Evolutionary conservation across 1,284 basidiomycete genomes (phyloP).

Genomic region (Ustilago loliicola): DNA sequence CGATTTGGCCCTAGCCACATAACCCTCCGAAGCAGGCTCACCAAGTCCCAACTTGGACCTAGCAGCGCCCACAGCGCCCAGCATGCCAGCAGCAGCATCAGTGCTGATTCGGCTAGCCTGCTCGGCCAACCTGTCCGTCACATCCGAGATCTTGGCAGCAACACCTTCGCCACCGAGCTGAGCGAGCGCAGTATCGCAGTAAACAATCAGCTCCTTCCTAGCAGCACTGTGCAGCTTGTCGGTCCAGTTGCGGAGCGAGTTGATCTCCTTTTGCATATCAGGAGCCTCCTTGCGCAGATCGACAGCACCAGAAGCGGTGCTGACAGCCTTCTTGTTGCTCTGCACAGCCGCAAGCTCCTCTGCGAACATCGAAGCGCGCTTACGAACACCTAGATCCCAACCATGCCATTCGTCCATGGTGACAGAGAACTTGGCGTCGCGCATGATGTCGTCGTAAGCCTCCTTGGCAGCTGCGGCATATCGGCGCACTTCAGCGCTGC

Average conservation of each 20-base stretch:
- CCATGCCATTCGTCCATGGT: conserved; percentile 65
- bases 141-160: conserved; percentile 41
- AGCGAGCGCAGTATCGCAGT: conserved; percentile 34
- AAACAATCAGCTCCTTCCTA: conserved; percentile 48
- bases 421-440: conserved; percentile 57
- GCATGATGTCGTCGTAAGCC: conserved; percentile 61
- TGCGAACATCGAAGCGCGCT: conserved; percentile 45
- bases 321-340: conserved; percentile 37
- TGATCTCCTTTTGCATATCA: conserved; percentile 50
- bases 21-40: conserved; percentile 28
- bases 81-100: conserved; percentile 53
- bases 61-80: conserved; percentile 48
- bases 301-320: conserved; percentile 29
- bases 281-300: conserved; percentile 48
- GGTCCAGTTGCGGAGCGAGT: conserved; percentile 25
- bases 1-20: conserved; percentile 45
- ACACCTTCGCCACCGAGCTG: conserved; percentile 55
- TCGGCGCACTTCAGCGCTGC: conserved; percentile 54
- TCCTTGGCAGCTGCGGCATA: conserved; percentile 50
- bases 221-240: conserved; percentile 56
- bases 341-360: conserved; percentile 54
- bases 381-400: conserved; percentile 62
- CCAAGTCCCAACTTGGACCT: conserved; percentile 44
- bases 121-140: conserved; percentile 49
- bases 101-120: conserved; percentile 50